Conservation (phyloP, 2,329 filamentous ascomycete genomes). For the Aspergillus pseudonomiae region DNA sequence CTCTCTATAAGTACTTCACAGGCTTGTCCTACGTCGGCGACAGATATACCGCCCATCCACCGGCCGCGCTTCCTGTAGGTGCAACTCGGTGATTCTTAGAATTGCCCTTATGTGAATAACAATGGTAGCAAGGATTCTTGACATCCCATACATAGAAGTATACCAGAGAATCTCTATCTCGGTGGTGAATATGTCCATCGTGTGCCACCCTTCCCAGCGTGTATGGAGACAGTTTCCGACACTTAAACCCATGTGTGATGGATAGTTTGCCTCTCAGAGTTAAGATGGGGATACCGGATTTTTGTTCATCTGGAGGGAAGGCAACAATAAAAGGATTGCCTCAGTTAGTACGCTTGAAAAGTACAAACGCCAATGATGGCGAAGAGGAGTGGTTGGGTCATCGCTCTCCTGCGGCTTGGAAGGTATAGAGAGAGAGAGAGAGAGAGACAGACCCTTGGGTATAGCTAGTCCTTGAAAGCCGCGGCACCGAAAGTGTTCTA, state of each 20-base stretch:
- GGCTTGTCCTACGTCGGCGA: constrained; percentile 44
- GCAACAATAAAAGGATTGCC: no score
- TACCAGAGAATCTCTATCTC: constrained; percentile 12
- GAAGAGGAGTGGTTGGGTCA: no score
- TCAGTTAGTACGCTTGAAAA: no score
- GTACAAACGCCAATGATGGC: no score
- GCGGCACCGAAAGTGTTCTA: neutral
- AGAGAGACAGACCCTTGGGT: no score
- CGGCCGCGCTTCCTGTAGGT: constrained; percentile 60
- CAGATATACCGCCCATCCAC: constrained; percentile 59
- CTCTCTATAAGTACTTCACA: constrained; percentile 44
- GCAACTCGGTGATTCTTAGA: constrained; percentile 29
- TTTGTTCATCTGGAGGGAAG: no score
- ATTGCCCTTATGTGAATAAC: constrained; percentile 35
- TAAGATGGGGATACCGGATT: no score
- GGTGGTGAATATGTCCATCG: constrained; percentile 56
- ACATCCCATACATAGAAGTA: constrained; percentile 41
- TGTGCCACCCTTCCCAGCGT: constrained; percentile 29
- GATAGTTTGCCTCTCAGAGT: no score
- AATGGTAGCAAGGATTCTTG: constrained; percentile 57
- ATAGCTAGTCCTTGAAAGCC: no score
- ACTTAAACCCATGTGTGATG: constrained; percentile 19
- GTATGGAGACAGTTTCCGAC: constrained; percentile 59
- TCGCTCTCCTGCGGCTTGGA: no score
- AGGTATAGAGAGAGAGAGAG: no score